These are phyloP conservation scores for Phylloporus arenicola DNA, from an alignment of 768 basidiomycete genomes.

Conservation along the genomic window DNA sequence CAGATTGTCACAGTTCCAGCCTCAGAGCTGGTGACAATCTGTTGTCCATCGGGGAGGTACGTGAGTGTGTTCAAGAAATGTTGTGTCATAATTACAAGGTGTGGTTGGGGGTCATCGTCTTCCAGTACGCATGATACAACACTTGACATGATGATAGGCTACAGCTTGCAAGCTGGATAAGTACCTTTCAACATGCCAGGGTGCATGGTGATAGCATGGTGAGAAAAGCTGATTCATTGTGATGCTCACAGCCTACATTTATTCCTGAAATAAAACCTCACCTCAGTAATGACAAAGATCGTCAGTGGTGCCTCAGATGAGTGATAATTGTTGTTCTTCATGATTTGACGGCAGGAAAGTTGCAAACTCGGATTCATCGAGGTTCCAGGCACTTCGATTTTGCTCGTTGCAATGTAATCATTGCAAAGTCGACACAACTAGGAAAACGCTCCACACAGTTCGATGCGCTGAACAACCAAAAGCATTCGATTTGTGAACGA, in stretches of 20 bases:
- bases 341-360: no score
- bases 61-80: background rate
- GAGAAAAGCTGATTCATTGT: no score
- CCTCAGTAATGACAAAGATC: no score
- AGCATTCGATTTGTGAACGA: conserved; percentile 3
- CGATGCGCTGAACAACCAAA: background rate
- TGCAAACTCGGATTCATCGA: no score
- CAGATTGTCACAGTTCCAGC: background rate
- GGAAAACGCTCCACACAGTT: no score
- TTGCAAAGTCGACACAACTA: no score
- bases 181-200: background rate
- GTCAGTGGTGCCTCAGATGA: no score
- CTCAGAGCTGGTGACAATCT: background rate
- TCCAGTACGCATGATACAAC: background rate
- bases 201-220: background rate
- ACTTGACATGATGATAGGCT: background rate
- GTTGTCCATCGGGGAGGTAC: background rate
- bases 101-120: background rate
- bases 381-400: no score
- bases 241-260: no score
- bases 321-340: no score
- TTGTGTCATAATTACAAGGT: background rate
- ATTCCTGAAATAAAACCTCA: no score
- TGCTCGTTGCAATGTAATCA: background rate
- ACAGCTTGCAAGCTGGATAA: background rate